Evolutionary conservation across 306 rosid species (phyloP), one percentile per base, ranked within the genome.

Genomic region (Urtica urens): DNA sequence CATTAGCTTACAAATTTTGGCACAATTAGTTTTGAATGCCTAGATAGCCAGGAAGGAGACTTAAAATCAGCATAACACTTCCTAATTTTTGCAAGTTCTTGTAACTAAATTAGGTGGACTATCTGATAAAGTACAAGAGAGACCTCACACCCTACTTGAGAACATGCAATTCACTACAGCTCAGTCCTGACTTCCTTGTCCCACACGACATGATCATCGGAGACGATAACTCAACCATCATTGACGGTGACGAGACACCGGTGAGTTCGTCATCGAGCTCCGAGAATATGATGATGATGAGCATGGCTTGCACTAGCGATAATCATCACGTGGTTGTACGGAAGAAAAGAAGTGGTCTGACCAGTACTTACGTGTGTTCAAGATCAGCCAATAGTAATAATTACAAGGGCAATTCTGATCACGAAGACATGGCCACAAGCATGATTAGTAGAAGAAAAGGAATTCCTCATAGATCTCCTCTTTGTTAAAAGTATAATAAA

Each of bases 401-500:
- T 55, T 27, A 72, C 53, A 82, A 80, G 64, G 78, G 65, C n/a
- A 35, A 35, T 66, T 75, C 94, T 0, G 76, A 60, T 37, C 26
- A 79, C 38, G 86, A 87, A 41, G 93, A 84, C 63, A 82, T 82
- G 74, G 79, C 83, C 3, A 67, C 87, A 0, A 85, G 74, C 82
- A 78, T 87, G 69, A 66, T 39, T 10, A 88, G 93, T 42, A 82
- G 99, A 77, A 79, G 99, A 62, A 92, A 92, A 80, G 80, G 99
- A 57, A 60, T 78, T 60, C 99, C 99, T 39, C 99, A 82, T 73
- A 77, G 99, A 62, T 82, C 99, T 40, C 99, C 99, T 40, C 62
- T 82, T 17, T 86, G 93, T 73, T 86, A 69, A 51, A n/a, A n/a
- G n/a, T n/a, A n/a, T n/a, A n/a, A 17, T 11, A 46, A 31, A 16